A percentile compares a stretch with the other conserved stretches of the same genome.
Evolutionary conservation across 345 rosid species (phyloP).

Genomic region (Psidium guajava): DNA sequence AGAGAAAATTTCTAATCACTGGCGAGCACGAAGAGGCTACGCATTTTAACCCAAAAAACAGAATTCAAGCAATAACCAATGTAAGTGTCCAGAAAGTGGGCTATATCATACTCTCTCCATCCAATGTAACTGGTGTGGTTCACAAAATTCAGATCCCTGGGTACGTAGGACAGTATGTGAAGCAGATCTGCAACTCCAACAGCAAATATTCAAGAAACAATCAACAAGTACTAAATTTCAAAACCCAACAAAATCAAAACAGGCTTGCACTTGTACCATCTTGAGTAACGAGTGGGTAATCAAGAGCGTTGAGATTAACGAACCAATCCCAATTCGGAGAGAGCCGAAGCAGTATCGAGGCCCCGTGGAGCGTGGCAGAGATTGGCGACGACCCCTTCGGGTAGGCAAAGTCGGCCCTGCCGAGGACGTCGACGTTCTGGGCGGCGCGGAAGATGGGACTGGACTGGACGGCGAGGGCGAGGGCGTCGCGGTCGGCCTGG

Average conservation of each 20-base stretch:
- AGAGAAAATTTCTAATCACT: not conserved
- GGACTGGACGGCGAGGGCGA: slow-evolving; percentile 50
- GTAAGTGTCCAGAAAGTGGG: not conserved
- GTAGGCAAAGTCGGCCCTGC: slow-evolving; percentile 75
- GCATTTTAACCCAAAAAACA: not conserved
- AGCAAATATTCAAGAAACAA: not conserved
- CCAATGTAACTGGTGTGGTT: slow-evolving; percentile 84
- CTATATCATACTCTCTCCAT: slow-evolving; percentile 80
- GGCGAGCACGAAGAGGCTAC: not conserved
- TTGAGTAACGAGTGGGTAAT: slow-evolving; percentile 89
- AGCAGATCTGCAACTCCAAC: slow-evolving; percentile 69
- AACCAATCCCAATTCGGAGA: slow-evolving; percentile 87
- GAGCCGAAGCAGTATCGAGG: slow-evolving; percentile 64
- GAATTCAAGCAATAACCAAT: not conserved
- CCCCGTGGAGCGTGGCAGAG: slow-evolving; percentile 81
- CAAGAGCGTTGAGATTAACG: slow-evolving; percentile 48
- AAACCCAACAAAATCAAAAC: not conserved
- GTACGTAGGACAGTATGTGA: slow-evolving; percentile 78
- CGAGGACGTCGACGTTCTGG: slow-evolving; percentile 66
- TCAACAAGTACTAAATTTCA: not conserved
- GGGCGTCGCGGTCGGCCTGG: slow-evolving; percentile 52
- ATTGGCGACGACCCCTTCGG: slow-evolving; percentile 68
- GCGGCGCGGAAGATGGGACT: slow-evolving; percentile 67
- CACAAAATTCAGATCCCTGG: slow-evolving; percentile 70
- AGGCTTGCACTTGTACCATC: slow-evolving; percentile 40